phyloP scores from a whole-genome alignment of 225 moss, liverwort and hornwort species.

The Marchantia paleacea region DNA sequence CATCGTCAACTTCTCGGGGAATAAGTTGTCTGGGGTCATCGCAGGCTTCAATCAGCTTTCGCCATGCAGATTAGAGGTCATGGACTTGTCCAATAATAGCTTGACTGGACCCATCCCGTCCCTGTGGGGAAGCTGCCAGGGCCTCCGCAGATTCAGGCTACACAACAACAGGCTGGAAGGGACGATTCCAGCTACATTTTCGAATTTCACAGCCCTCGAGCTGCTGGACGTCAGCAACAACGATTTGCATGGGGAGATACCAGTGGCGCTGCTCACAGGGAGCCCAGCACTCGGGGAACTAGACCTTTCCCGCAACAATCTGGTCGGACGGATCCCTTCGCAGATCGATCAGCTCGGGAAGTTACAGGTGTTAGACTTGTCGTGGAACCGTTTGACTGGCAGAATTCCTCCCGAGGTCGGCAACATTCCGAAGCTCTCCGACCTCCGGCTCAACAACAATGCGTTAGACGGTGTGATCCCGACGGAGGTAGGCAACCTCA shows the following conservation, averaged over 20 bases:
- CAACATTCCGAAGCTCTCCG: slow-evolving; percentile 3
- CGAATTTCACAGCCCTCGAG: slow-evolving; percentile 15
- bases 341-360: slow-evolving; percentile 21
- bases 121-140: not conserved
- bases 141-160: slow-evolving; percentile 4
- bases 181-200: slow-evolving; percentile 3
- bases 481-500: slow-evolving; percentile 1
- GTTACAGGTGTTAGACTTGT: slow-evolving; percentile 20
- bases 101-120: slow-evolving; percentile 4
- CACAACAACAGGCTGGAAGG: slow-evolving; percentile 13
- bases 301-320: slow-evolving; percentile 19
- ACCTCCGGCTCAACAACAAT: slow-evolving; percentile 11
- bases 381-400: not conserved
- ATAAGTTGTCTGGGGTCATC: slow-evolving; percentile 3
- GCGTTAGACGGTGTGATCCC: slow-evolving; percentile 19
- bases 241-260: slow-evolving; percentile 33
- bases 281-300: slow-evolving; percentile 16
- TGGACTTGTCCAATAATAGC: slow-evolving; percentile 28
- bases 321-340: slow-evolving; percentile 13
- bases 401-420: not conserved
- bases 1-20: slow-evolving; percentile 14
- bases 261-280: slow-evolving; percentile 1
- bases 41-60: not conserved
- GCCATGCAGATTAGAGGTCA: slow-evolving; percentile 2
- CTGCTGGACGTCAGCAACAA: slow-evolving; percentile 31